These are phyloP conservation scores for Teunomyces atbi DNA, from an alignment of 805 yeast species.

Conservation along the genomic window DNA sequence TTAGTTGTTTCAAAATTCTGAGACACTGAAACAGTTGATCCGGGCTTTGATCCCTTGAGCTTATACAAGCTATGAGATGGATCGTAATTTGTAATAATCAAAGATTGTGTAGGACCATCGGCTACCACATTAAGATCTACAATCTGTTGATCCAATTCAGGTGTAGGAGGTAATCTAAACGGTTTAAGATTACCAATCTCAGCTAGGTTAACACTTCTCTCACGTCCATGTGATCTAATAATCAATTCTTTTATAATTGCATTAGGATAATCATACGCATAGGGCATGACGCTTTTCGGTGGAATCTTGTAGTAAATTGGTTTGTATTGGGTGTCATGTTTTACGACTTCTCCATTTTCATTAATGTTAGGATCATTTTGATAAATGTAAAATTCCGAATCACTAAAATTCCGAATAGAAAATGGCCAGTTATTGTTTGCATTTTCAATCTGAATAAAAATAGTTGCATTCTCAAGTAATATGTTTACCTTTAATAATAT, in stretches of 20 bases:
- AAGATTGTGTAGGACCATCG: slow-evolving; percentile 91
- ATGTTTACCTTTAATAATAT: slow-evolving; percentile 69
- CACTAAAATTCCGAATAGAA: slow-evolving; percentile 86
- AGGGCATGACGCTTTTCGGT: slow-evolving; percentile 92
- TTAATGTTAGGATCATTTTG: slow-evolving; percentile 77
- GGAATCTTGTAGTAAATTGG: slow-evolving; percentile 84
- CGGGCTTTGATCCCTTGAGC: slow-evolving; percentile 29
- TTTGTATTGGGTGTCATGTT: slow-evolving; percentile 55
- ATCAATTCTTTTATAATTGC: slow-evolving; percentile 80
- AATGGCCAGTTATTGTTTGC: slow-evolving; percentile 88
- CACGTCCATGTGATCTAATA: slow-evolving; percentile 67
- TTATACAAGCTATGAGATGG: slow-evolving; percentile 76
- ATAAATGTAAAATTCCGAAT: slow-evolving; percentile 78
- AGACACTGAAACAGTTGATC: slow-evolving; percentile 26
- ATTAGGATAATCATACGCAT: slow-evolving; percentile 96
- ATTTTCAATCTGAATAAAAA: slow-evolving; percentile 71
- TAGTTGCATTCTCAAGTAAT: slow-evolving; percentile 73
- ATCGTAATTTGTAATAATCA: slow-evolving; percentile 80
- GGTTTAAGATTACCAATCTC: slow-evolving; percentile 93
- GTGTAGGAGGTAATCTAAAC: slow-evolving; percentile 63
- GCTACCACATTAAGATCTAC: slow-evolving; percentile 92
- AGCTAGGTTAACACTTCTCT: slow-evolving; percentile 78
- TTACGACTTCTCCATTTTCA: slow-evolving; percentile 57
- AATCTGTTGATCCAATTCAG: slow-evolving; percentile 42
- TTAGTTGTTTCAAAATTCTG: slow-evolving; percentile 54